Evolutionary conservation across 139 green algal genomes (phyloP).

Genomic region (Volvox reticuliferus): DNA sequence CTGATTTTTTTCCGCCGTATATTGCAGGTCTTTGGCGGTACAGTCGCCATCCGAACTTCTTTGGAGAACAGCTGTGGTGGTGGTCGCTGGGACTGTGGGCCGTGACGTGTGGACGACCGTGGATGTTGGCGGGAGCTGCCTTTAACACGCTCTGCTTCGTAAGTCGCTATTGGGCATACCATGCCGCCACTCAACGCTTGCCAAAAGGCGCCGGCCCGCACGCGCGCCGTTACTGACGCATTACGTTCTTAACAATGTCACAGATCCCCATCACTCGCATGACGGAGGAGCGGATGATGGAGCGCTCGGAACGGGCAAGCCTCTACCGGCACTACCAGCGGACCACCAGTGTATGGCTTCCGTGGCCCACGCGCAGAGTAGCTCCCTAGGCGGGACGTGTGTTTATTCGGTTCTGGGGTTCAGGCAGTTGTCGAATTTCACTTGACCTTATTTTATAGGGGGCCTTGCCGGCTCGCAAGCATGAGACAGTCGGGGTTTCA

Average conservation of each 20-base stretch:
- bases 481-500: too few species aligned
- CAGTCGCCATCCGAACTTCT: conserved; percentile 90
- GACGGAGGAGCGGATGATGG: conserved; percentile 69
- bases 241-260: not conserved
- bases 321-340: conserved; percentile 56
- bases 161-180: not conserved
- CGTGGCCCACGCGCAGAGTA: not conserved
- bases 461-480: too few species aligned
- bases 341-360: conserved; percentile 57
- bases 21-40: conserved; percentile 78
- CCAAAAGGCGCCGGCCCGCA: not conserved
- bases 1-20: not conserved
- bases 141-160: conserved; percentile 75
- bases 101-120: conserved; percentile 50
- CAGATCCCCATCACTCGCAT: conserved; percentile 62
- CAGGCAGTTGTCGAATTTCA: too few species aligned
- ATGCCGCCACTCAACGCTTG: not conserved
- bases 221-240: not conserved
- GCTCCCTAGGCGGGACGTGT: not conserved
- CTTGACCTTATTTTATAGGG: too few species aligned
- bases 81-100: conserved; percentile 72
- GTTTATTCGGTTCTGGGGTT: too few species aligned
- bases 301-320: conserved; percentile 15
- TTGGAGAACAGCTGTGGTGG: conserved; percentile 83
- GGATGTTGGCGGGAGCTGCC: conserved; percentile 61